Percentiles rank a stretch among this genome's conserved stretches.
Conservation (phyloP, 177 flowering plant species). For the Telopea speciosissima region DNA sequence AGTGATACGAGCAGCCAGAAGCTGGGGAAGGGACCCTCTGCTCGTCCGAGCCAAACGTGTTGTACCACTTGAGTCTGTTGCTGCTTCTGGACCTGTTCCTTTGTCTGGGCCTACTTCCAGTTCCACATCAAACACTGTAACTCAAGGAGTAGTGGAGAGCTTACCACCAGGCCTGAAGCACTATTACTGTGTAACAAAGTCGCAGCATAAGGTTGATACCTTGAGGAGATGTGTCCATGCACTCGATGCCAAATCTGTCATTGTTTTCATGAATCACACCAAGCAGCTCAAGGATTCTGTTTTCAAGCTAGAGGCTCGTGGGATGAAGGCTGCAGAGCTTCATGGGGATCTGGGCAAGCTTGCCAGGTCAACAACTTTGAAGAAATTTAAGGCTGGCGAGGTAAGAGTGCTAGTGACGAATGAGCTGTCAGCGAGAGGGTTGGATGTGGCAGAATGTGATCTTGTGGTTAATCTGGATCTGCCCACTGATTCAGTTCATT, state of each 20-base stretch:
- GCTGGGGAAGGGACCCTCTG: conserved; percentile 79
- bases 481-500: conserved; percentile 82
- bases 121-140: conserved; percentile 27
- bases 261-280: conserved; percentile 90
- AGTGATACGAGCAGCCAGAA: conserved; percentile 80
- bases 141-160: conserved; percentile 53
- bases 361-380: conserved; percentile 67
- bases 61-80: conserved; percentile 53
- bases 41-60: conserved; percentile 79
- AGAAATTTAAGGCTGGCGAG: conserved; percentile 77
- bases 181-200: conserved; percentile 61
- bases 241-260: conserved; percentile 78
- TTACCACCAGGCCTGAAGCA: conserved; percentile 81
- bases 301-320: conserved; percentile 89
- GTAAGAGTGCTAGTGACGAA: conserved; percentile 86
- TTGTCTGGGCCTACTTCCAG: conserved; percentile 23
- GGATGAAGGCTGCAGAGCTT: conserved; percentile 77
- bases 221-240: conserved; percentile 88
- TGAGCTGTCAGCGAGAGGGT: conserved; percentile 94
- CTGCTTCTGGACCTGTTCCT: conserved; percentile 38
- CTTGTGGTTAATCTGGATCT: conserved; percentile 87
- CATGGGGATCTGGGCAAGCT: conserved; percentile 97
- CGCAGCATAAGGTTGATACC: conserved; percentile 84
- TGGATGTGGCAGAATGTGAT: conserved; percentile 90
- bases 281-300: conserved; percentile 88